phyloP scores from a whole-genome alignment of 2,329 filamentous ascomycete species.

The Pseudogymnoascus destructans region DNA sequence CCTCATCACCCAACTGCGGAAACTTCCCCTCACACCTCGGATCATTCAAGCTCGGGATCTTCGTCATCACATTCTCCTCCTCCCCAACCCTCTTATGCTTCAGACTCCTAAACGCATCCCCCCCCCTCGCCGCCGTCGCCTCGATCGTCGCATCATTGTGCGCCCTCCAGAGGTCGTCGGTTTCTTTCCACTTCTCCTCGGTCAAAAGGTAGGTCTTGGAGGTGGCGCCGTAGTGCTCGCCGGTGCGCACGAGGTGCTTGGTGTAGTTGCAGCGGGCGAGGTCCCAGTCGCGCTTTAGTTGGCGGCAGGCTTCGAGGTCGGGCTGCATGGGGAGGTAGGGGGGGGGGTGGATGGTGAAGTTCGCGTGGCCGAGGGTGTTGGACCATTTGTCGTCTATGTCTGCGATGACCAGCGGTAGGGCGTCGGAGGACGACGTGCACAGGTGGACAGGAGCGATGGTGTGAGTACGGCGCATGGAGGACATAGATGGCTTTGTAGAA shows the following conservation, averaged over 20 bases:
- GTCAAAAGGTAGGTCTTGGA: conserved; percentile 81
- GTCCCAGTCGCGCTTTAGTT: conserved; percentile 70
- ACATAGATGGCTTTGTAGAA: conserved; percentile 62
- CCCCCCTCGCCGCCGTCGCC: conserved; percentile 31
- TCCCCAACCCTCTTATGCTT: conserved; percentile 36
- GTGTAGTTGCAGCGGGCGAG: conserved; percentile 73
- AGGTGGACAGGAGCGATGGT: conserved; percentile 32
- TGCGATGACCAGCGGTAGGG: conserved; percentile 50
- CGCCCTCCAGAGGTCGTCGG: conserved; percentile 60
- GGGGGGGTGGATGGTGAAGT: conserved; percentile 75
- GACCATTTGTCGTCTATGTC: conserved; percentile 72
- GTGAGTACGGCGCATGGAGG: conserved; percentile 49
- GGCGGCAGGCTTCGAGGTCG: conserved; percentile 41
- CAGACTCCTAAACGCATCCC: conserved; percentile 31
- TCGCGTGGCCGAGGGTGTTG: conserved; percentile 75
- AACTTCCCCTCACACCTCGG: conserved; percentile 65
- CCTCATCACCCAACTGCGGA: conserved; percentile 73
- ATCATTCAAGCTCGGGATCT: conserved; percentile 56
- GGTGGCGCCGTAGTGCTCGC: conserved; percentile 80
- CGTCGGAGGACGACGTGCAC: conserved; percentile 40
- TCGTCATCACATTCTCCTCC: conserved; percentile 39
- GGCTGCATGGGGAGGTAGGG: conserved; percentile 59
- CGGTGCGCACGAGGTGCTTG: conserved; percentile 75
- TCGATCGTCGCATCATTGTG: conserved; percentile 53
- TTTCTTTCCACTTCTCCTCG: conserved; percentile 76